Evolutionary conservation across 495 filamentous ascomycete species (phyloP).

Genomic region (Neurospora sp.): DNA sequence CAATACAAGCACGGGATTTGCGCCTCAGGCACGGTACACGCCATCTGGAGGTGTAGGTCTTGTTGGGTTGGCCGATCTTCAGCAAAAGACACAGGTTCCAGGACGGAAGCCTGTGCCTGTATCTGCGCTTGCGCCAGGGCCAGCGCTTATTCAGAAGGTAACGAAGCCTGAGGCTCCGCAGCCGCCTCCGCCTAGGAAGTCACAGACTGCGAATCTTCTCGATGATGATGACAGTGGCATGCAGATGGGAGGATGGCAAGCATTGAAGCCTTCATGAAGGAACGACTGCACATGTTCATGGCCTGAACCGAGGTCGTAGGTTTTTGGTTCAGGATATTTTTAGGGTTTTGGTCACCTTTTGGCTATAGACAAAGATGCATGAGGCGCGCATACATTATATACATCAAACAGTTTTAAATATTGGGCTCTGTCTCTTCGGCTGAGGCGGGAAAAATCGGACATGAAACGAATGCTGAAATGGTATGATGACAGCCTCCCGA

Average conservation of each 20-base stretch:
- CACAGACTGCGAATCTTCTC: slow-evolving; percentile 26
- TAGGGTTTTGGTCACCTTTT: background rate
- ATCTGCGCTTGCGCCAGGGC: background rate
- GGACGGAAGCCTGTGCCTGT: slow-evolving; percentile 10
- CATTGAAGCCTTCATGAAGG: slow-evolving; percentile 29
- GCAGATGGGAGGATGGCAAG: slow-evolving; percentile 39
- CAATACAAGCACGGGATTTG: slow-evolving; percentile 9
- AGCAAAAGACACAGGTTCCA: slow-evolving; percentile 6
- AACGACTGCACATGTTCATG: background rate
- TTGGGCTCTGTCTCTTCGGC: background rate
- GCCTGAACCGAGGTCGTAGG: background rate
- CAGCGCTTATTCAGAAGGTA: background rate
- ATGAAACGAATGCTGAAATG: background rate
- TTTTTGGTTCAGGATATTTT: background rate
- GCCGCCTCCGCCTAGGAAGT: slow-evolving; percentile 17
- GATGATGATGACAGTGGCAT: slow-evolving; percentile 26
- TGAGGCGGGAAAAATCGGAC: background rate
- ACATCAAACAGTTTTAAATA: background rate
- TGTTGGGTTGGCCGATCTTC: slow-evolving; percentile 7
- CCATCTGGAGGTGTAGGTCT: slow-evolving; percentile 18
- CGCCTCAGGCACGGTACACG: slow-evolving; percentile 1
- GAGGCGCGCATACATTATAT: slow-evolving; percentile 2
- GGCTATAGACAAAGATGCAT: background rate
- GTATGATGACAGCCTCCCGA: background rate
- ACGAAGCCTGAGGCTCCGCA: slow-evolving; percentile 2